Conservation (phyloP, 768 basidiomycete species). For the Hortiboletus flavorubellus region DNA sequence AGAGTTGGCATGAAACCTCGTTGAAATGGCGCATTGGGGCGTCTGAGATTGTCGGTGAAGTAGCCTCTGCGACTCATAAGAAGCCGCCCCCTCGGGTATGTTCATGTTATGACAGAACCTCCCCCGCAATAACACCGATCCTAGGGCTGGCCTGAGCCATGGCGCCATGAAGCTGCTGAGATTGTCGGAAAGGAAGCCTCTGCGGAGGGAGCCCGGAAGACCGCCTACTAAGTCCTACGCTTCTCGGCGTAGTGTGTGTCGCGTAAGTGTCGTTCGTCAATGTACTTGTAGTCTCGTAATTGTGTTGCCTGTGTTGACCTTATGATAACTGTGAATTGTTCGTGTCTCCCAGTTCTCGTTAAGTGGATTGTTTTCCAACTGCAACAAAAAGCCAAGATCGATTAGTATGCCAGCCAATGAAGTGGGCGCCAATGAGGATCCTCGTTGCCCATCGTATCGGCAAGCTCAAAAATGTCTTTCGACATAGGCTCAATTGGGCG, state of each 20-base stretch:
- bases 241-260: not conserved
- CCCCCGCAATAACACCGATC: not conserved
- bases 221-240: not conserved
- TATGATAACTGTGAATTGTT: not conserved
- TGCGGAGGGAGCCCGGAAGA: not conserved
- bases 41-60: not conserved
- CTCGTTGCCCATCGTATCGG: too few relatives aligned
- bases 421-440: too few relatives aligned
- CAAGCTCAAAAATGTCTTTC: too few relatives aligned
- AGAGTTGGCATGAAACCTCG: not conserved
- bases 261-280: not conserved
- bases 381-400: not conserved
- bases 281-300: not conserved
- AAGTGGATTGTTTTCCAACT: not conserved
- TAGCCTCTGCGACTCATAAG: not conserved
- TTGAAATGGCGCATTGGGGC: not conserved
- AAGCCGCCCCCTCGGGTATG: not conserved
- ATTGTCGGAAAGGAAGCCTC: not conserved
- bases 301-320: not conserved
- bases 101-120: not conserved
- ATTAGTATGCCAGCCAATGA: too few relatives aligned
- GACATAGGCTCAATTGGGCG: too few relatives aligned
- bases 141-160: not conserved
- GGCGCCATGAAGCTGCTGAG: not conserved
- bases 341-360: not conserved